phyloP scores from a whole-genome alignment of 345 rosid species.

The Ailanthus altissimus region DNA sequence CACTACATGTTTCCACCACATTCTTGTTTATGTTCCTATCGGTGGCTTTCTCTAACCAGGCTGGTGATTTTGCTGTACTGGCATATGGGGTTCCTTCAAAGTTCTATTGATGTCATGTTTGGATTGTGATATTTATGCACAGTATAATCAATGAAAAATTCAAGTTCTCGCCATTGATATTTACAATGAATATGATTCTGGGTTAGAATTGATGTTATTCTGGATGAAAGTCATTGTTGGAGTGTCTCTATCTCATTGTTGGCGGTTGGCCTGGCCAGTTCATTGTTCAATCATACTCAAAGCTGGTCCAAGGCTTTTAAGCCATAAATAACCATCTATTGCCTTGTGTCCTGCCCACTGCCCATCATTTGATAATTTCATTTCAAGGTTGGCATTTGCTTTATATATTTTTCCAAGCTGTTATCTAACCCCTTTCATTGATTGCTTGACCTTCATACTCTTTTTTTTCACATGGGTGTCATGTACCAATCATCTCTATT shows the following conservation, averaged over 20 bases:
- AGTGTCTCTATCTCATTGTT: too few species aligned
- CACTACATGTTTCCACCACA: not conserved
- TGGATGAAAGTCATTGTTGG: not conserved
- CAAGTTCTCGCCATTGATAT: not conserved
- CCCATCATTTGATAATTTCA: not conserved
- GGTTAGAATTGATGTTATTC: not conserved
- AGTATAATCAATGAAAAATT: constrained; percentile 13
- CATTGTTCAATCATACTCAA: not conserved
- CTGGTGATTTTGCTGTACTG: not conserved
- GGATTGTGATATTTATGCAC: not conserved
- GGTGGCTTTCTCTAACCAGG: not conserved
- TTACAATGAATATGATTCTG: not conserved
- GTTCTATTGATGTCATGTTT: not conserved
- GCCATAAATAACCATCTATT: not conserved
- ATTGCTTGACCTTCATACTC: not conserved
- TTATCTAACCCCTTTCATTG: not conserved
- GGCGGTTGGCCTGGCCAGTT: not conserved
- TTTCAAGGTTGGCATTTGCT: not conserved
- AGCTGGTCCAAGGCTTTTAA: not conserved
- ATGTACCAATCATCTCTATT: not conserved
- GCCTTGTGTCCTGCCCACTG: not conserved
- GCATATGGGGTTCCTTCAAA: not conserved
- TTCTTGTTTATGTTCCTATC: not conserved
- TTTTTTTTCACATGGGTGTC: not conserved
- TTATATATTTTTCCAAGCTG: not conserved